Conservation (phyloP, 192 early-diverging fungal species). For the Coemansia sp. region DNA sequence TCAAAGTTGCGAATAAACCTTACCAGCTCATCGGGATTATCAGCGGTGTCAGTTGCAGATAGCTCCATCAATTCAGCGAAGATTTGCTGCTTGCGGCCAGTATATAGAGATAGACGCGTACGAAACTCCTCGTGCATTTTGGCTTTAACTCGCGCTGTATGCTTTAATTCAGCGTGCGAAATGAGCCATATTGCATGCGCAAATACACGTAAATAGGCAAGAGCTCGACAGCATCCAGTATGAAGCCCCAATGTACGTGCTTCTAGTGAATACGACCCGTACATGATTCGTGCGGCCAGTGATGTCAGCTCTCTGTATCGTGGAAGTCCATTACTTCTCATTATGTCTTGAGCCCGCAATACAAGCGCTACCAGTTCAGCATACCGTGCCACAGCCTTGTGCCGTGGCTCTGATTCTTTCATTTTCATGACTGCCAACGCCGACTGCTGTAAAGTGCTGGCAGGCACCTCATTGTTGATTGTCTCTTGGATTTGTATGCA, state of each 20-base stretch:
- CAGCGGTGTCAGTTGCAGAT: too few species aligned
- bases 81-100: too few species aligned
- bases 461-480: too few species aligned
- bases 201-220: conserved; percentile 27
- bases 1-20: conserved; percentile 21
- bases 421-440: too few species aligned
- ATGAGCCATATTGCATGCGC: conserved; percentile 40
- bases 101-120: conserved; percentile 6
- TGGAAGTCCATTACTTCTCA: neutral
- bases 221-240: conserved; percentile 11
- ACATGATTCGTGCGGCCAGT: conserved; percentile 23
- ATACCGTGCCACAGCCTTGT: conserved; percentile 1
- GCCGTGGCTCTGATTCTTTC: neutral
- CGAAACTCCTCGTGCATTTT: conserved; percentile 29
- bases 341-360: conserved; percentile 5
- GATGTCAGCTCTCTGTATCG: neutral
- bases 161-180: conserved; percentile 5
- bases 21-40: neutral
- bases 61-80: too few species aligned
- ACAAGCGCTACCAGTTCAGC: neutral
- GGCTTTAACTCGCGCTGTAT: conserved; percentile 17
- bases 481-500: too few species aligned
- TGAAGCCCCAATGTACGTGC: conserved; percentile 30
- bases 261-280: conserved; percentile 27
- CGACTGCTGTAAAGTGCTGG: neutral